These are phyloP conservation scores for Colletotrichum navitas DNA, from an alignment of 2,329 filamentous ascomycete species.

Conservation along the genomic window DNA sequence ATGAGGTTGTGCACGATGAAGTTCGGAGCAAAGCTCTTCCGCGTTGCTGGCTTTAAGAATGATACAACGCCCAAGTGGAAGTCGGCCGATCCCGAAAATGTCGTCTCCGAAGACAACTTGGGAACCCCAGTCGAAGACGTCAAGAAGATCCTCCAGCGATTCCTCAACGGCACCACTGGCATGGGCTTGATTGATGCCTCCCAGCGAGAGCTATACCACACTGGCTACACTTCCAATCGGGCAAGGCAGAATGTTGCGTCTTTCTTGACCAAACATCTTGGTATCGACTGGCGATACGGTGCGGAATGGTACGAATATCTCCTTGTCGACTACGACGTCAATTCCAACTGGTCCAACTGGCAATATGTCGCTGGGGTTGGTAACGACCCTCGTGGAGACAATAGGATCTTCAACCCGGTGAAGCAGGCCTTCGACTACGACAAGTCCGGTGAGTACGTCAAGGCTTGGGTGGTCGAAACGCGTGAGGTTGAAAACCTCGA, in stretches of 20 bases:
- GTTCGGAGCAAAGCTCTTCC: conserved; percentile 74
- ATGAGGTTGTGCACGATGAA: conserved; percentile 82
- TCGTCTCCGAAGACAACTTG: conserved; percentile 49
- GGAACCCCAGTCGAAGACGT: conserved; percentile 54
- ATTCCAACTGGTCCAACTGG: conserved; percentile 86
- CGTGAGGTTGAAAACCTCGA: conserved; percentile 63
- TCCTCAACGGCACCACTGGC: conserved; percentile 77
- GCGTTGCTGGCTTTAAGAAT: conserved; percentile 71
- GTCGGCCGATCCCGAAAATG: conserved; percentile 55
- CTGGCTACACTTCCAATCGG: conserved; percentile 83
- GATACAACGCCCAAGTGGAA: conserved; percentile 64
- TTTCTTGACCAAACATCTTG: conserved; percentile 79
- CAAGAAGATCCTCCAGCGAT: conserved; percentile 64
- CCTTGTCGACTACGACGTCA: conserved; percentile 81
- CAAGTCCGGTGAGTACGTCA: conserved; percentile 75
- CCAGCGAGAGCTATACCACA: conserved; percentile 79
- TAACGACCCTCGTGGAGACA: conserved; percentile 79
- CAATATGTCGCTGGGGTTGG: conserved; percentile 85
- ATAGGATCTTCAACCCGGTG: conserved; percentile 83
- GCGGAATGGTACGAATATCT: conserved; percentile 86
- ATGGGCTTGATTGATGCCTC: conserved; percentile 83
- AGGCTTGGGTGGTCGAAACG: conserved; percentile 80
- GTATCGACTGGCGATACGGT: conserved; percentile 83
- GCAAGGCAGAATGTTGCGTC: conserved; percentile 82
- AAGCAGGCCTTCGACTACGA: conserved; percentile 87